Evolutionary conservation across 1,284 basidiomycete species (phyloP).

Genomic region (Papiliotrema fonsecae): DNA sequence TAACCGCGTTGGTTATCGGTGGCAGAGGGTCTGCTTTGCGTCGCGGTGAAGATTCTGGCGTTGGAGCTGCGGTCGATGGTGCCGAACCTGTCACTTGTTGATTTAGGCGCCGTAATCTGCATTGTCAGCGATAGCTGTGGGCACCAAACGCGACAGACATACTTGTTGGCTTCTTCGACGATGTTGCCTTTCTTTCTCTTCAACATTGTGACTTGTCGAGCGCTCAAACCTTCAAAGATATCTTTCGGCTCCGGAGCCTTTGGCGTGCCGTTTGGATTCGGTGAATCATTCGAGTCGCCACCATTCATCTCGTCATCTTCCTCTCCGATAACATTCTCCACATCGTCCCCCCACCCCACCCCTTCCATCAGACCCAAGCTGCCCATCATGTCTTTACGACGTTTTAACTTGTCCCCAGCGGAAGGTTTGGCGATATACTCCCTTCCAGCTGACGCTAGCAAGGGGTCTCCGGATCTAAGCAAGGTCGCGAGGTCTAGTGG

Average conservation of each 20-base stretch:
- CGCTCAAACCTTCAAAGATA: conserved; percentile 45
- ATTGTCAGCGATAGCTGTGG: conserved; percentile 7
- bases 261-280: background rate
- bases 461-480: conserved; percentile 16
- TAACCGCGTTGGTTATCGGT: conserved; percentile 23
- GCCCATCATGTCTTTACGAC: conserved; percentile 45
- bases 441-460: conserved; percentile 43
- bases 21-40: background rate
- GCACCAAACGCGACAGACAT: conserved; percentile 4
- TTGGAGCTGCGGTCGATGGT: conserved; percentile 18
- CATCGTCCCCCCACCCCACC: conserved; percentile 39
- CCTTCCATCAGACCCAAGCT: conserved; percentile 40
- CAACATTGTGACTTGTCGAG: conserved; percentile 46
- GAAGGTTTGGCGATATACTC: conserved; percentile 40
- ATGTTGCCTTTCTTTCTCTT: conserved; percentile 48
- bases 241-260: conserved; percentile 25
- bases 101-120: conserved; percentile 37
- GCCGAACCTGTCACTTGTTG: conserved; percentile 20
- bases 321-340: conserved; percentile 39
- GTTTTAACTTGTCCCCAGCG: conserved; percentile 35
- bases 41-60: conserved; percentile 12
- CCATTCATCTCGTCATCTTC: conserved; percentile 12
- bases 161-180: conserved; percentile 45
- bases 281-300: conserved; percentile 3
- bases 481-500: conserved; percentile 24